Conservation (phyloP, 805 yeast species). For the Pichia sporocuriosa region DNA sequence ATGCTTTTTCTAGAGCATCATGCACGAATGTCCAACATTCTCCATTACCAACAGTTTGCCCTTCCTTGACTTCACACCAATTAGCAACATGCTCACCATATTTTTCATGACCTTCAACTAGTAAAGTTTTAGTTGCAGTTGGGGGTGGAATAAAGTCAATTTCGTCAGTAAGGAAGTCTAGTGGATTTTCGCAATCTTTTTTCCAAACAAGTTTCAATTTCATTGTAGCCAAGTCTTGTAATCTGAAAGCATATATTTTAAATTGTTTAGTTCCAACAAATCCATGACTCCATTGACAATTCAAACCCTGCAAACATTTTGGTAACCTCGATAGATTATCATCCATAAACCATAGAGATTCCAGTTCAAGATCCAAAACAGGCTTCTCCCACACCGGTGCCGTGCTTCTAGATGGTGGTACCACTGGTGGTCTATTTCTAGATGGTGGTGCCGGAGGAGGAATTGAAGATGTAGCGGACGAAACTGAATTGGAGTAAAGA, state of each 20-base stretch:
- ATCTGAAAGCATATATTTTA: conserved; percentile 32
- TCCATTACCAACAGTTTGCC: conserved; percentile 46
- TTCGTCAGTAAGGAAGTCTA: conserved; percentile 24
- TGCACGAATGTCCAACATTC: conserved; percentile 59
- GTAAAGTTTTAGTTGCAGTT: conserved; percentile 27
- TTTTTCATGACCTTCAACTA: conserved; percentile 30
- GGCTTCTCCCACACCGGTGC: conserved; percentile 28
- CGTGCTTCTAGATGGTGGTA: conserved; percentile 19
- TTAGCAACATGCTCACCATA: conserved; percentile 49
- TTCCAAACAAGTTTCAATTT: conserved; percentile 36
- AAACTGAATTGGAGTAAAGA: no score
- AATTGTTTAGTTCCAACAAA: conserved; percentile 24
- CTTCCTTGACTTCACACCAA: conserved; percentile 46
- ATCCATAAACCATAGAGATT: conserved; percentile 41
- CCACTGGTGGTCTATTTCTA: conserved; percentile 16
- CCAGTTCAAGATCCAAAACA: conserved; percentile 36
- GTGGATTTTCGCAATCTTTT: conserved; percentile 20
- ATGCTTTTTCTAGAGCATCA: conserved; percentile 45
- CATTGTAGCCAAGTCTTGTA: conserved; percentile 37
- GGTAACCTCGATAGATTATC: conserved; percentile 31
- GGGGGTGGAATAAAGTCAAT: conserved; percentile 40
- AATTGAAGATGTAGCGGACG: conserved; percentile 6
- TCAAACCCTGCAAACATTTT: conserved; percentile 30
- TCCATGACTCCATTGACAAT: conserved; percentile 29
- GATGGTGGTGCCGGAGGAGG: conserved; percentile 34